These are phyloP conservation scores for Eremothecium sinecaudum DNA, from an alignment of 1,139 yeast genomes.

Conservation along the genomic window DNA sequence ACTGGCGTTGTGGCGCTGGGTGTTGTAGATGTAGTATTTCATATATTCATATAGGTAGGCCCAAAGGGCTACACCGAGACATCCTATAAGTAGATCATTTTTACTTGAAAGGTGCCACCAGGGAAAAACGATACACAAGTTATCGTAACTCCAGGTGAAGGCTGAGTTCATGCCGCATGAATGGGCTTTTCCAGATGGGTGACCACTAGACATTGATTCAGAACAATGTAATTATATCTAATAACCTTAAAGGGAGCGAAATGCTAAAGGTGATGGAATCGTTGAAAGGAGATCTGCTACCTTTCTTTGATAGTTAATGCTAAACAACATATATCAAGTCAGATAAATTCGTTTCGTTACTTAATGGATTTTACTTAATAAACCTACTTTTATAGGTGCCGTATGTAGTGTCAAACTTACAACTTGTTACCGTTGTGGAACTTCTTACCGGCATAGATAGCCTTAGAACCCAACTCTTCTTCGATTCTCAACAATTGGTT, in stretches of 20 bases:
- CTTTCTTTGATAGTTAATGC: no score
- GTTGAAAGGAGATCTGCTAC: no score
- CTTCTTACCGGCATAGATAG: slow-evolving; percentile 83
- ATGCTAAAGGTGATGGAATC: no score
- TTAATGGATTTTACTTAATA: no score
- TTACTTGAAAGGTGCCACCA: slow-evolving; percentile 70
- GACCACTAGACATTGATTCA: slow-evolving; percentile 15
- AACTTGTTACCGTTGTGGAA: slow-evolving; percentile 47
- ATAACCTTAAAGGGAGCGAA: no score
- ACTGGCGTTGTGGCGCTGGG: slow-evolving; percentile 6
- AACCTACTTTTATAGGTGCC: no score
- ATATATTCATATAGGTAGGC: slow-evolving; percentile 56
- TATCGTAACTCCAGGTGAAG: slow-evolving; percentile 73
- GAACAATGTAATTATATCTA: no score
- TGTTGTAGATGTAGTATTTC: slow-evolving; percentile 33
- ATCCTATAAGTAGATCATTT: slow-evolving; percentile 44
- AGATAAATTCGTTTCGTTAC: no score
- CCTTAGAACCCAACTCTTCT: slow-evolving; percentile 94
- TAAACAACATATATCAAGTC: no score
- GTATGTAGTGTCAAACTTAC: slow-evolving; percentile 14
- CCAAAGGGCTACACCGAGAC: slow-evolving; percentile 41
- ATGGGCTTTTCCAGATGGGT: slow-evolving; percentile 25
- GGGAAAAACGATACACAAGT: slow-evolving; percentile 59
- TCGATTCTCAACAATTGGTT: slow-evolving; percentile 95
- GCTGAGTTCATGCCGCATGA: slow-evolving; percentile 68